Percentiles rank a stretch among this genome's conserved stretches.
Conservation (phyloP, 2,329 filamentous ascomycete species). For the Scedosporium aurantiacum region DNA sequence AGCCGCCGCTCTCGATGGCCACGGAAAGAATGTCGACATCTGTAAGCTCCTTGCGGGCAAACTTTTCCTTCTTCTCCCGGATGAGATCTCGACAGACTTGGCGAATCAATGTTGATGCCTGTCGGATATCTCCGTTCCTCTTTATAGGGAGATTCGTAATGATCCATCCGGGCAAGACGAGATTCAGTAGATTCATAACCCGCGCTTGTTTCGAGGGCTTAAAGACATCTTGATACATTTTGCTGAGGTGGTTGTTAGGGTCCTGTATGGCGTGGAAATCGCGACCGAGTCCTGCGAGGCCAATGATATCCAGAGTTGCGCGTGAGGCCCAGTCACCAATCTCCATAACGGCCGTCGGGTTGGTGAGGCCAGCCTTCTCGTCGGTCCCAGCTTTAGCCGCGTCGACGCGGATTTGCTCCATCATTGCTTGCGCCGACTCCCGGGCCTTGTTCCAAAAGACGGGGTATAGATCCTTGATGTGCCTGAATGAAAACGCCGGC, state of each 20-base stretch:
- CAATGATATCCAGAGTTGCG: constrained; percentile 65
- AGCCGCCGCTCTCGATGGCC: constrained; percentile 63
- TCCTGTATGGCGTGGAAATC: constrained; percentile 58
- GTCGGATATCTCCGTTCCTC: constrained; percentile 53
- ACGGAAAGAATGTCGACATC: constrained; percentile 66
- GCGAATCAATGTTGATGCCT: background rate
- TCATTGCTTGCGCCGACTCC: constrained; percentile 56
- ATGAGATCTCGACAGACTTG: constrained; percentile 44
- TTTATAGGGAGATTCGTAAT: constrained; percentile 54
- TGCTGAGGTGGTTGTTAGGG: constrained; percentile 46
- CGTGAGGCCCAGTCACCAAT: constrained; percentile 54
- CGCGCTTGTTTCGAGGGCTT: constrained; percentile 38
- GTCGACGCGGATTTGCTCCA: constrained; percentile 19
- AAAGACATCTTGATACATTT: constrained; percentile 46
- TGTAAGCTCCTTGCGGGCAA: constrained; percentile 25
- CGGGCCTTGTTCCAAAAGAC: constrained; percentile 70
- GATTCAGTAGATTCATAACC: constrained; percentile 43
- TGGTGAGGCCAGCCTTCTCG: constrained; percentile 6
- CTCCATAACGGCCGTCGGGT: constrained; percentile 35
- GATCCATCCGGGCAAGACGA: constrained; percentile 50
- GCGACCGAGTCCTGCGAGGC: constrained; percentile 57
- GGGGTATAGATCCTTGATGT: constrained; percentile 75
- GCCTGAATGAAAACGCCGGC: constrained; percentile 76
- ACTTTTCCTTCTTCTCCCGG: constrained; percentile 50
- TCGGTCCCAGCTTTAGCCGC: constrained; percentile 20